Conservation (phyloP, 2,329 filamentous ascomycete genomes). For the Lecanicillium sp. region DNA sequence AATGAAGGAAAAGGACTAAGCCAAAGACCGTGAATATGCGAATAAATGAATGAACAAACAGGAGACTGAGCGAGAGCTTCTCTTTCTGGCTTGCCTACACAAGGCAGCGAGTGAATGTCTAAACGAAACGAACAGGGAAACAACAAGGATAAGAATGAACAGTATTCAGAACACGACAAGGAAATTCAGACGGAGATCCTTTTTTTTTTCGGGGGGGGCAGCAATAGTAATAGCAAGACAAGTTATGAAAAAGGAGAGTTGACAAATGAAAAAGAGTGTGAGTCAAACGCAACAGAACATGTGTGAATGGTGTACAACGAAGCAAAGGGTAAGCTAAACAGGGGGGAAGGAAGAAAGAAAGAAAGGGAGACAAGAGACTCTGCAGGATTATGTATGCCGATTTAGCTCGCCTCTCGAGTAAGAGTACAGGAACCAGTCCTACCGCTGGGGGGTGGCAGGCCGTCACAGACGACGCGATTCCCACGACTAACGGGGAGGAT, state of each 20-base stretch:
- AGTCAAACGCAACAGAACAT: neutral
- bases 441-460: neutral
- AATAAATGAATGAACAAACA: slow-evolving; percentile 5
- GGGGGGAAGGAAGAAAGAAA: too few relatives aligned
- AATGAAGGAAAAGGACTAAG: slow-evolving; percentile 12
- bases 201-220: neutral
- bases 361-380: neutral
- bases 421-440: neutral
- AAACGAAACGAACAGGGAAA: neutral
- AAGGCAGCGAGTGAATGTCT: neutral
- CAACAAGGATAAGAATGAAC: too few relatives aligned
- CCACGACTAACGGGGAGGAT: too few relatives aligned
- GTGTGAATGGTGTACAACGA: neutral
- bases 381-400: neutral
- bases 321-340: too few relatives aligned
- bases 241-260: neutral
- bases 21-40: slow-evolving; percentile 9
- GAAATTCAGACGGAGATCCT: too few relatives aligned
- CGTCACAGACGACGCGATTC: neutral
- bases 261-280: slow-evolving; percentile 4
- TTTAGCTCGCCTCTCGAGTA: neutral
- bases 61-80: slow-evolving; percentile 5
- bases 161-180: too few relatives aligned
- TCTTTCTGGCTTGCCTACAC: neutral
- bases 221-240: neutral